phyloP scores from a whole-genome alignment of 805 yeast species.

The Lipomyces orientalis region DNA sequence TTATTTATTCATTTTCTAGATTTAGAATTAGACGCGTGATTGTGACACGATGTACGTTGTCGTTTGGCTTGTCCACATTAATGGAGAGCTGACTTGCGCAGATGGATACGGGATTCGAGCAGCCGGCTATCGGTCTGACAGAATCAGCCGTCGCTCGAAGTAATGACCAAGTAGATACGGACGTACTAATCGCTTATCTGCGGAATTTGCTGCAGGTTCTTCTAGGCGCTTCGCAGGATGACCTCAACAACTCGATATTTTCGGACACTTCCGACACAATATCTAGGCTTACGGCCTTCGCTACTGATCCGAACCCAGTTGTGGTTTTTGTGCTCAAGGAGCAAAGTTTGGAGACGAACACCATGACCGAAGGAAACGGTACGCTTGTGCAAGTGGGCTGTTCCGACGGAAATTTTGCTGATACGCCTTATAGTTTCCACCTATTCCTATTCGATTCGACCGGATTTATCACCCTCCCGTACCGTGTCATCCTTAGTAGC shows the following conservation, averaged over 20 bases:
- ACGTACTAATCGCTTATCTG: conserved; percentile 25
- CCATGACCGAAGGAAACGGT: background rate
- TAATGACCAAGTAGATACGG: conserved; percentile 2
- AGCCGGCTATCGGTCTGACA: background rate
- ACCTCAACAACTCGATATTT: conserved; percentile 36
- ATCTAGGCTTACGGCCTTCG: conserved; percentile 32
- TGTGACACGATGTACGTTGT: background rate
- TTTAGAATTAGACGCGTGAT: background rate
- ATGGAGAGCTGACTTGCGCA: background rate
- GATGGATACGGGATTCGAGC: conserved; percentile 5
- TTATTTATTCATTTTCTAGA: no score
- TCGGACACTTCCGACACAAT: conserved; percentile 23
- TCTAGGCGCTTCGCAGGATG: conserved; percentile 37
- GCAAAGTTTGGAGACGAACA: conserved; percentile 6
- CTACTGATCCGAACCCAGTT: conserved; percentile 37
- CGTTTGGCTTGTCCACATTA: background rate
- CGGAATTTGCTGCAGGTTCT: conserved; percentile 30
- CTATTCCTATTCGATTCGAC: conserved; percentile 14
- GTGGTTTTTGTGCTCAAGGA: conserved; percentile 41
- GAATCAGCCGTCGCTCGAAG: background rate
- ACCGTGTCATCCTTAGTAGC: conserved; percentile 37
- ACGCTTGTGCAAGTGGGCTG: background rate
- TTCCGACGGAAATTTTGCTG: background rate
- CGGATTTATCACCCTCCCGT: conserved; percentile 8
- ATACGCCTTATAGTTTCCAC: background rate